phyloP scores from a whole-genome alignment of 345 rosid genomes.

The Citrus australasica region DNA sequence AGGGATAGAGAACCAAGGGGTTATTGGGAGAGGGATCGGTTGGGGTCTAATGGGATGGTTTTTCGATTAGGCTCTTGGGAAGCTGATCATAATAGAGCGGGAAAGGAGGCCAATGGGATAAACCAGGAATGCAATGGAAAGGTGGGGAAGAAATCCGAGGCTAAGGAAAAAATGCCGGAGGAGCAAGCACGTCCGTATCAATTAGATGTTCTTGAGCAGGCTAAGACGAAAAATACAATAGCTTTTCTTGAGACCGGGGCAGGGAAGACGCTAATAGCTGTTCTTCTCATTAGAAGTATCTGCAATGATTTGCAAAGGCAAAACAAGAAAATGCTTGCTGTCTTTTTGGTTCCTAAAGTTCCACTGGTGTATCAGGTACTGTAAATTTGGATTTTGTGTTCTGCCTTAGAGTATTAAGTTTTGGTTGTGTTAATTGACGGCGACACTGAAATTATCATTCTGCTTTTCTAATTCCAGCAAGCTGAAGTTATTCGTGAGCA shows the following conservation, averaged over 20 bases:
- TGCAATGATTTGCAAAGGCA: constrained; percentile 50
- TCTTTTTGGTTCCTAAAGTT: constrained; percentile 96
- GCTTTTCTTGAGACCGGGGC: constrained; percentile 99
- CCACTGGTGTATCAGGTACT: constrained; percentile 96
- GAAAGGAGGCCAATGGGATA: constrained; percentile 37
- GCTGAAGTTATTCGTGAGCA: constrained; percentile 88
- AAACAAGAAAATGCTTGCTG: constrained; percentile 80
- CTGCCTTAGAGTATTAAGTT: not conserved
- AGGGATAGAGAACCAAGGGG: constrained; percentile 71
- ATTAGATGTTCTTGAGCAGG: constrained; percentile 95
- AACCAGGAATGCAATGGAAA: constrained; percentile 40
- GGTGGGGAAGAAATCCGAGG: constrained; percentile 48
- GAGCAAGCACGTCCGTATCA: constrained; percentile 92
- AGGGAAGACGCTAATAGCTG: constrained; percentile 96
- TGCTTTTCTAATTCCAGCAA: constrained; percentile 56
- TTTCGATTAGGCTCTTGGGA: constrained; percentile 84
- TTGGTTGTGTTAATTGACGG: constrained; percentile 3
- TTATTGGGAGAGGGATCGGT: constrained; percentile 93
- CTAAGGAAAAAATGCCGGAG: constrained; percentile 67
- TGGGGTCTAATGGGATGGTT: constrained; percentile 68
- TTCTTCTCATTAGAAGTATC: constrained; percentile 81
- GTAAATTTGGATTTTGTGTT: not conserved
- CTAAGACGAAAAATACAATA: constrained; percentile 82
- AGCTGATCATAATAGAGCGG: constrained; percentile 52
- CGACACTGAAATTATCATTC: constrained; percentile 9